phyloP scores from a whole-genome alignment of 495 filamentous ascomycete genomes.

The Umbilicaria muhlenbergii region DNA sequence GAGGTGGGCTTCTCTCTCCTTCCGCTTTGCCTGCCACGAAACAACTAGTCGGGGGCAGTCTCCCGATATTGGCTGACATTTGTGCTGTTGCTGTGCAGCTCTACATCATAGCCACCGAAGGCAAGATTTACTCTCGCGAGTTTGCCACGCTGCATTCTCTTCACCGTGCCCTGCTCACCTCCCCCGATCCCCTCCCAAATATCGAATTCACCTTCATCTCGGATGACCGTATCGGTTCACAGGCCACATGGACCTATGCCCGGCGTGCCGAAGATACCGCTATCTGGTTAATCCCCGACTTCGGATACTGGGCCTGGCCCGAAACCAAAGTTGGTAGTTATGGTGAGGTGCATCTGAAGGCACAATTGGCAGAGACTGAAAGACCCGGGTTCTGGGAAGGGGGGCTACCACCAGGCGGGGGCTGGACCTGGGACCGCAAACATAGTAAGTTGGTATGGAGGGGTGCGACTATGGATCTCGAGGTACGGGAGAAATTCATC shows the following conservation, averaged over 20 bases:
- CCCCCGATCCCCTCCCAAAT: conserved; percentile 38
- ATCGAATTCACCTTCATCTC: conserved; percentile 43
- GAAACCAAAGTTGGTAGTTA: conserved; percentile 44
- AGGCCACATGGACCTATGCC: conserved; percentile 38
- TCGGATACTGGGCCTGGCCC: conserved; percentile 63
- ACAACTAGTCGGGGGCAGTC: no score
- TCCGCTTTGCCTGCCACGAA: no score
- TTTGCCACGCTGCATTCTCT: conserved; percentile 29
- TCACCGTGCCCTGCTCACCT: conserved; percentile 27
- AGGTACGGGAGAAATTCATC: conserved; percentile 20
- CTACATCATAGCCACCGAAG: conserved; percentile 22
- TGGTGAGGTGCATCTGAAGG: conserved; percentile 28
- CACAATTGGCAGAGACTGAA: conserved; percentile 13
- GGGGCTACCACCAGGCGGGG: not conserved
- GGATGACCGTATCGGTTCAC: conserved; percentile 25
- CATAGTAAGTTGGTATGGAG: conserved; percentile 41
- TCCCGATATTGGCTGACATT: no score
- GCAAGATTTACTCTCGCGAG: conserved; percentile 23
- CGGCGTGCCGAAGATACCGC: conserved; percentile 27
- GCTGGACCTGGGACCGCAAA: conserved; percentile 27
- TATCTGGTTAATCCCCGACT: conserved; percentile 65
- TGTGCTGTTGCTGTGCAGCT: conserved; percentile 11
- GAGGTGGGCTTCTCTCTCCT: conserved; percentile 18
- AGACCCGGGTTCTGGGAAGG: no score
- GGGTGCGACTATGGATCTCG: conserved; percentile 19